phyloP scores from a whole-genome alignment of 768 basidiomycete genomes.

The Lactarius tabidus region DNA sequence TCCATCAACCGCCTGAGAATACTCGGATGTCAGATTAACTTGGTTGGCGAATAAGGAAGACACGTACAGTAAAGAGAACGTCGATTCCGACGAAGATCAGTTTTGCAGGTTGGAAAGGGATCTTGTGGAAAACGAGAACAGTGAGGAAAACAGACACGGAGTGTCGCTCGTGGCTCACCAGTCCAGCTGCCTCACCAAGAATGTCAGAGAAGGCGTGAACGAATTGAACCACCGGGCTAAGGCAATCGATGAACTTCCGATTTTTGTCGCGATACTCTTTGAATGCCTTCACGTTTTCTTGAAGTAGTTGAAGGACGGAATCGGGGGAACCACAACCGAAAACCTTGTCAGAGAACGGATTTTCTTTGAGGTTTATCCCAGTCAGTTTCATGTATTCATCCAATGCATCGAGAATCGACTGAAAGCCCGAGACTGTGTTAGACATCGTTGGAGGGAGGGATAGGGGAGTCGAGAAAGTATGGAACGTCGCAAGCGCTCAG shows the following conservation, averaged over 20 bases:
- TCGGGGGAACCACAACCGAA: not conserved
- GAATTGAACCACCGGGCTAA: not conserved
- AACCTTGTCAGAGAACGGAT: not conserved
- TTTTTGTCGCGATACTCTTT: not conserved
- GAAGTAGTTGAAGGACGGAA: not conserved
- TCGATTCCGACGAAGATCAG: not conserved
- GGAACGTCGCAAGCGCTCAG: not conserved
- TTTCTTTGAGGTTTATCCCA: not conserved
- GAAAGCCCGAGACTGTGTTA: not conserved
- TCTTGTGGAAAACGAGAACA: not conserved
- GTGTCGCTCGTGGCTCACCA: not conserved
- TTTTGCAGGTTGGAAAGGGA: not conserved
- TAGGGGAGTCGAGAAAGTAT: not conserved
- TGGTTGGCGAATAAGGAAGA: not conserved
- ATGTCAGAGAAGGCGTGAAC: not conserved
- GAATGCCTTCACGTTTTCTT: not conserved
- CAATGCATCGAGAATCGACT: not conserved
- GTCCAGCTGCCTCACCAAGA: not conserved
- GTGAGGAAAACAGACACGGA: not conserved
- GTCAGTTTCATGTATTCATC: not conserved
- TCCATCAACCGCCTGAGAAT: not conserved
- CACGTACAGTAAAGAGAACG: not conserved
- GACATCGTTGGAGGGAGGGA: not conserved
- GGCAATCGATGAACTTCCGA: not conserved
- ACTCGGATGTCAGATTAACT: not conserved